phyloP scores from a whole-genome alignment of 1,284 basidiomycete species.

The Cryptococcus sp. region DNA sequence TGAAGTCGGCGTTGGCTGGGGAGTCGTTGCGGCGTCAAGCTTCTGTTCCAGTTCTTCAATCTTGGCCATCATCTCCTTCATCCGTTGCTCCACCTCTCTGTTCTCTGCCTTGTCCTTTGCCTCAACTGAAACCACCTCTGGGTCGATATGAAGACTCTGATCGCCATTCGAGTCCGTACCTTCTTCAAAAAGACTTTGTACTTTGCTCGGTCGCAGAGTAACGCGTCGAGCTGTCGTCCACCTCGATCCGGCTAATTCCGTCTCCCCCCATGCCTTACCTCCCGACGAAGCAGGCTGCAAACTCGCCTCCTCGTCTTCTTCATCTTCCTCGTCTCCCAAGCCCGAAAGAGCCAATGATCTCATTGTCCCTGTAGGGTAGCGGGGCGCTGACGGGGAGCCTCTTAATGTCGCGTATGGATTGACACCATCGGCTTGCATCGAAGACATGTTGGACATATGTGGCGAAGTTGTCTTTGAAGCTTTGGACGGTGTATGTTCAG shows the following conservation, averaged over 20 bases:
- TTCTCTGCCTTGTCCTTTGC: constrained; percentile 12
- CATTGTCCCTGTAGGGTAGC: constrained; percentile 6
- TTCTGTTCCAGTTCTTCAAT: constrained; percentile 32
- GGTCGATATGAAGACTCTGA: background rate
- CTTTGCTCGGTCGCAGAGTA: constrained; percentile 11
- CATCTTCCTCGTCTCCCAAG: constrained; percentile 10
- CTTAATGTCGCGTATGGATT: constrained; percentile 34
- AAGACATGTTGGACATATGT: constrained; percentile 25
- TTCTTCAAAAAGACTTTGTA: constrained; percentile 5
- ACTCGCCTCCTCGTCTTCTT: constrained; percentile 9
- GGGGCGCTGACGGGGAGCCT: constrained; percentile 11
- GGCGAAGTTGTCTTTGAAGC: constrained; percentile 5
- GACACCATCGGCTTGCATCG: constrained; percentile 12
- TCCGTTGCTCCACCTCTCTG: constrained; percentile 22
- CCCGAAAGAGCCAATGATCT: constrained; percentile 5
- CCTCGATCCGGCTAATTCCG: constrained; percentile 15
- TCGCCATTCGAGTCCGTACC: background rate
- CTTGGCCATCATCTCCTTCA: constrained; percentile 20
- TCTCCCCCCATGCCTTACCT: constrained; percentile 2
- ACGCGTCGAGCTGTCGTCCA: constrained; percentile 23
- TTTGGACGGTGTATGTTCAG: constrained; percentile 9
- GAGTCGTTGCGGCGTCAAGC: constrained; percentile 16
- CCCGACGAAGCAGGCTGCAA: background rate
- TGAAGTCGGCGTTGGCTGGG: background rate
- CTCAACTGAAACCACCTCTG: background rate